These are phyloP conservation scores for Naematelia encephala DNA, from an alignment of 768 basidiomycete genomes.

Conservation along the genomic window DNA sequence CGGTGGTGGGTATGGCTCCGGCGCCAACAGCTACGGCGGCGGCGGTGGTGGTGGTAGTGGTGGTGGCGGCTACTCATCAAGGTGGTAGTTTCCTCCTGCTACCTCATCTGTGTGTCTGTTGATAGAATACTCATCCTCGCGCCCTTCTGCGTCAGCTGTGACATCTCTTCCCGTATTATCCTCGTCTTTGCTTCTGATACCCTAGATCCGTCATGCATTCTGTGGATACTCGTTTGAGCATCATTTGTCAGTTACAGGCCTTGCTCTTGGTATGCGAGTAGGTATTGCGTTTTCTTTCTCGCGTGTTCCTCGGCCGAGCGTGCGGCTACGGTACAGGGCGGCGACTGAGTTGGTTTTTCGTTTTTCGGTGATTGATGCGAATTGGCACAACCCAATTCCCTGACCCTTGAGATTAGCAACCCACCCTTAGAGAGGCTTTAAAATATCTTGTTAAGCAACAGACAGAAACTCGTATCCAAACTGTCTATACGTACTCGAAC, in stretches of 20 bases:
- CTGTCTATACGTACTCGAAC: no score
- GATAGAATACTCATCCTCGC: not conserved
- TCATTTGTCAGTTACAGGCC: not conserved
- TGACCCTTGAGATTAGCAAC: no score
- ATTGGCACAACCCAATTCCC: no score
- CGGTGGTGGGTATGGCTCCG: slow-evolving; percentile 31
- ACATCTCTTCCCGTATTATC: not conserved
- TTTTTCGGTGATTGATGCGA: no score
- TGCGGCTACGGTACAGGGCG: no score
- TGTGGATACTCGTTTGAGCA: not conserved
- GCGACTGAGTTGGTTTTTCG: no score
- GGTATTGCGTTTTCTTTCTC: no score
- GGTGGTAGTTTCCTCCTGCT: slow-evolving; percentile 24
- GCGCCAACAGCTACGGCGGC: slow-evolving; percentile 20
- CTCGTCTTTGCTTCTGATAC: not conserved
- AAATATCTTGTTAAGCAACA: no score
- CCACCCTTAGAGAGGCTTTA: no score
- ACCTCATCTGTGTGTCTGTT: not conserved
- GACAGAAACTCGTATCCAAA: no score
- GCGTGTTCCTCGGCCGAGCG: no score
- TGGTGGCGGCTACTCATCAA: slow-evolving; percentile 34
- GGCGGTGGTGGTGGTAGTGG: slow-evolving; percentile 41
- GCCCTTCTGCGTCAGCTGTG: not conserved
- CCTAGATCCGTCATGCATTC: not conserved
- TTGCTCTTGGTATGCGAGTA: no score